Evolutionary conservation across 805 yeast genomes (phyloP).

Genomic region (Diddensiella santjacobensis): DNA sequence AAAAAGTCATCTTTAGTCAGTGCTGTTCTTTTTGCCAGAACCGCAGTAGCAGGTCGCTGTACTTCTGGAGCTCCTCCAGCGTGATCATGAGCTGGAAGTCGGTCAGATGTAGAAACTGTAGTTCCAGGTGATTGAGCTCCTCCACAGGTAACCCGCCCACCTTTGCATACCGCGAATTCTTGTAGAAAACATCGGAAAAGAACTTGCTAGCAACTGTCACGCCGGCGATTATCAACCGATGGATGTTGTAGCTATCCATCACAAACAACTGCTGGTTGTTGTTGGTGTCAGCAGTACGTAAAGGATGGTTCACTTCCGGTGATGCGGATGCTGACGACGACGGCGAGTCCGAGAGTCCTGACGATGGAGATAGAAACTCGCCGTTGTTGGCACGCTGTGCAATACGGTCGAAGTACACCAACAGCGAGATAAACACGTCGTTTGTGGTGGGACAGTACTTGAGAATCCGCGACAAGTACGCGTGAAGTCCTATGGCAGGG

Average conservation of each 20-base stretch:
- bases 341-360: conserved; percentile 1
- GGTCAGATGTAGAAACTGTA: conserved; percentile 77
- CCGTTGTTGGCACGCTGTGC: conserved; percentile 68
- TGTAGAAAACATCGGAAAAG: conserved; percentile 90
- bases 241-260: conserved; percentile 94
- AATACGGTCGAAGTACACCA: conserved; percentile 92
- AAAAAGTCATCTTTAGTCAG: conserved; percentile 30
- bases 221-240: conserved; percentile 88
- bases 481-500: conserved; percentile 90
- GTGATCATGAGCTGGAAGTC: conserved; percentile 86
- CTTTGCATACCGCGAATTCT: conserved; percentile 89
- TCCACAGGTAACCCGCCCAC: conserved; percentile 91
- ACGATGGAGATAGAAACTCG: conserved; percentile 14
- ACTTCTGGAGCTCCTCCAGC: conserved; percentile 84
- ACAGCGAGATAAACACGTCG: conserved; percentile 84
- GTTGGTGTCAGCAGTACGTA: neutral
- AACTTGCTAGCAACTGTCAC: conserved; percentile 94
- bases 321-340: conserved; percentile 1
- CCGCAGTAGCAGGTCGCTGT: conserved; percentile 78
- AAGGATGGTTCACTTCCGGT: neutral
- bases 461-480: conserved; percentile 82
- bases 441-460: conserved; percentile 98
- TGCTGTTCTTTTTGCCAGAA: conserved; percentile 59
- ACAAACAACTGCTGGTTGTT: conserved; percentile 62
- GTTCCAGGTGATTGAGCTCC: conserved; percentile 86